Percentiles rank a stretch among this genome's conserved stretches.
Evolutionary conservation across 1,284 basidiomycete species (phyloP).

Genomic region (Cryptococcus sp.): DNA sequence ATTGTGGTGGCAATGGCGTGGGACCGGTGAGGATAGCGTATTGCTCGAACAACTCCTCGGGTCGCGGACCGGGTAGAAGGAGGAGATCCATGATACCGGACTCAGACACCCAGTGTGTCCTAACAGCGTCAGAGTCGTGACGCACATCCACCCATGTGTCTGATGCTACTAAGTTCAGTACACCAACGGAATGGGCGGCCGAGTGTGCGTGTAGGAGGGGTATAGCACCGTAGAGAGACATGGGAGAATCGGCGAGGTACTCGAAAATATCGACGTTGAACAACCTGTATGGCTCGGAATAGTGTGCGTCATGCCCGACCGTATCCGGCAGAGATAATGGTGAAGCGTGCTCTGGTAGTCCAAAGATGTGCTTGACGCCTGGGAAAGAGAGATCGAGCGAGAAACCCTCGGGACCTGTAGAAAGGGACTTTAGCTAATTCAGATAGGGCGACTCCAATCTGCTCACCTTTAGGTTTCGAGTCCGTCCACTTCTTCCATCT

Average conservation of each 20-base stretch:
- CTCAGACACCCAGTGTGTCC: slow-evolving; percentile 96
- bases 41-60: slow-evolving; percentile 77
- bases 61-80: slow-evolving; percentile 85
- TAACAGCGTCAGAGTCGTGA: slow-evolving; percentile 63
- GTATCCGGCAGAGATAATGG: slow-evolving; percentile 85
- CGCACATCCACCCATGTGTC: slow-evolving; percentile 95
- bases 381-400: slow-evolving; percentile 94
- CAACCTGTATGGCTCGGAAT: slow-evolving; percentile 88
- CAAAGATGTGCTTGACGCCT: slow-evolving; percentile 83
- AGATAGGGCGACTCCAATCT: not conserved
- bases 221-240: slow-evolving; percentile 89
- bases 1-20: slow-evolving; percentile 82
- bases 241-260: slow-evolving; percentile 86
- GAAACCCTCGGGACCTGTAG: slow-evolving; percentile 84
- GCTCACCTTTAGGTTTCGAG: slow-evolving; percentile 87
- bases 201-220: slow-evolving; percentile 94
- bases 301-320: slow-evolving; percentile 59
- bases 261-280: slow-evolving; percentile 98
- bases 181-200: slow-evolving; percentile 73
- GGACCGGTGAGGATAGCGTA: slow-evolving; percentile 84
- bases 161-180: slow-evolving; percentile 87
- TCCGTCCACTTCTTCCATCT: slow-evolving; percentile 83
- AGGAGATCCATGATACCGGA: slow-evolving; percentile 94
- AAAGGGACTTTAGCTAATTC: slow-evolving; percentile 4
- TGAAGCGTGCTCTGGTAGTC: slow-evolving; percentile 96